phyloP scores from a whole-genome alignment of 805 yeast species.

The Saccharomycopsis fibuligera region DNA sequence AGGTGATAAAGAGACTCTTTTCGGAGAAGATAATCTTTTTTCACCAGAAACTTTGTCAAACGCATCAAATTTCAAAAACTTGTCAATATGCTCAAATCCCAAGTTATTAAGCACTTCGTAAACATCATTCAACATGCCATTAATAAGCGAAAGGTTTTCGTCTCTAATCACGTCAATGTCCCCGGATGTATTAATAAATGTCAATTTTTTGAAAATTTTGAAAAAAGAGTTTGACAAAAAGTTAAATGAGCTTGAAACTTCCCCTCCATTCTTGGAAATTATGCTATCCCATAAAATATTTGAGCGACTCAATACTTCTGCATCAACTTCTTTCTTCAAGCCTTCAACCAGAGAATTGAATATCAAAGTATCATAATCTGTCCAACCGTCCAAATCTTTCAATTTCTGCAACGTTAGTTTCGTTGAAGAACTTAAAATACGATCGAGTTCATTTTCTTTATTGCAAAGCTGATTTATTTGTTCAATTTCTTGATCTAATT shows the following conservation, averaged over 20 bases:
- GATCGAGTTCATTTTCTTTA: constrained; percentile 45
- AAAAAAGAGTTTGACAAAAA: constrained; percentile 21
- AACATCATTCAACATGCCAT: constrained; percentile 17
- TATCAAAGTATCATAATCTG: constrained; percentile 35
- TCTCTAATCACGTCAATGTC: constrained; percentile 18
- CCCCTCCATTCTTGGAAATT: constrained; percentile 27
- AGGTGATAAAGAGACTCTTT: constrained; percentile 23
- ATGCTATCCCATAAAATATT: constrained; percentile 9
- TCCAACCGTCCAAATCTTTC: constrained; percentile 53
- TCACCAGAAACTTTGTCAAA: constrained; percentile 14
- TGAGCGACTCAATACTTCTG: constrained; percentile 49
- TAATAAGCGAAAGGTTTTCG: constrained; percentile 15
- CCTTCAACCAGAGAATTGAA: constrained; percentile 37
- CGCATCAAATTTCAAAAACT: constrained; percentile 18
- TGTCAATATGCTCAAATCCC: background rate
- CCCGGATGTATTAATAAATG: constrained; percentile 17
- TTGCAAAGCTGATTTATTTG: constrained; percentile 47
- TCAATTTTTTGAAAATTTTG: constrained; percentile 22
- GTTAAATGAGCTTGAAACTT: constrained; percentile 40
- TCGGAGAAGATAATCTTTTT: constrained; percentile 6
- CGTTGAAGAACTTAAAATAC: constrained; percentile 40
- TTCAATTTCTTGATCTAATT: constrained; percentile 38
- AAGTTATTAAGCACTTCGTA: constrained; percentile 11
- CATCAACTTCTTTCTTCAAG: constrained; percentile 43
- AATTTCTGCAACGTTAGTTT: constrained; percentile 41